phyloP scores from a whole-genome alignment of 164 flowering plant species.

The Umbellularia californica region DNA sequence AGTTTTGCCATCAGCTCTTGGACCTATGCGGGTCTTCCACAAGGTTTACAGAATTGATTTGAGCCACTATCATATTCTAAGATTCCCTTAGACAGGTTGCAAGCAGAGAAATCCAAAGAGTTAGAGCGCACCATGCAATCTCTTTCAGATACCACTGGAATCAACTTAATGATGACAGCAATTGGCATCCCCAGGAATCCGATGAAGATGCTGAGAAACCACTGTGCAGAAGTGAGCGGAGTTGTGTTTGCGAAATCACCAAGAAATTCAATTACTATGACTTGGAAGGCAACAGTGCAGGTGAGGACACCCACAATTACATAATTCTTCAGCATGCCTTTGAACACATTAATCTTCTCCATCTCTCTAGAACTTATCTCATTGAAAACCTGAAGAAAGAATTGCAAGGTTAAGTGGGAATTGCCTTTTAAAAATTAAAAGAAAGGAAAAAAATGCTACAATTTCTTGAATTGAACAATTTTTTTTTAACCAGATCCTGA shows the following conservation, averaged over 20 bases:
- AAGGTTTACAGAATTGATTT: no score
- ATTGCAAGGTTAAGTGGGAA: background rate
- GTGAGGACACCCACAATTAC: slow-evolving; percentile 65
- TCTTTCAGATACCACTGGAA: slow-evolving; percentile 34
- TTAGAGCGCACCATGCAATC: background rate
- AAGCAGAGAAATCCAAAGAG: background rate
- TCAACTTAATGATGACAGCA: slow-evolving; percentile 73
- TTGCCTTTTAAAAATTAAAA: background rate
- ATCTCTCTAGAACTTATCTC: slow-evolving; percentile 88
- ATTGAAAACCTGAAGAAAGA: slow-evolving; percentile 65
- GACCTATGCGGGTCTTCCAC: no score
- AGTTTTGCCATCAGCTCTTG: no score
- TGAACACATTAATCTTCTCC: slow-evolving; percentile 79
- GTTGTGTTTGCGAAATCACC: slow-evolving; percentile 77
- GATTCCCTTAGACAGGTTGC: slow-evolving; percentile 3
- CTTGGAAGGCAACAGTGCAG: slow-evolving; percentile 65
- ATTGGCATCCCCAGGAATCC: slow-evolving; percentile 91
- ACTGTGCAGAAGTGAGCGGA: slow-evolving; percentile 61
- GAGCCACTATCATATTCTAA: no score
- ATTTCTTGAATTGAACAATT: no score
- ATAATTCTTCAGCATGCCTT: slow-evolving; percentile 69
- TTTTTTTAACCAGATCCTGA: background rate
- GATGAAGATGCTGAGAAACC: slow-evolving; percentile 56
- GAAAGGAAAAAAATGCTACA: no score
- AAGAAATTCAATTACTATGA: slow-evolving; percentile 63